Conservation (phyloP, 495 filamentous ascomycete genomes). For the Haplographium delicatum region DNA sequence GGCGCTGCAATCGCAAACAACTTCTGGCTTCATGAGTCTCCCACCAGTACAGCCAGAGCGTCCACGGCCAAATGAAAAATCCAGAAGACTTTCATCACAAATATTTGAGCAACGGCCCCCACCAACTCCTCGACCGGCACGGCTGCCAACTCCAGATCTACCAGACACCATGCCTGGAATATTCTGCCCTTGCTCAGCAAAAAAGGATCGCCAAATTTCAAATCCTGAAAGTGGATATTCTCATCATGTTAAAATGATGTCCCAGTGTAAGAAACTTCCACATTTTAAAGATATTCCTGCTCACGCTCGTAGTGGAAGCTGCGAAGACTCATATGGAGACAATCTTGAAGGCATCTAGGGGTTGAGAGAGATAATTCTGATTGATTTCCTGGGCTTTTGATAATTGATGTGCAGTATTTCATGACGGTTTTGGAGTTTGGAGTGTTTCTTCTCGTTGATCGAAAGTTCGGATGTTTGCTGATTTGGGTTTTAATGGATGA, state of each 20-base stretch:
- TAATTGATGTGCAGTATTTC: neutral
- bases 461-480: neutral
- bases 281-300: neutral
- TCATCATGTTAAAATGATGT: constrained; percentile 1
- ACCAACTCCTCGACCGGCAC: constrained; percentile 17
- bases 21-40: no score
- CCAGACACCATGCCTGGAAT: constrained; percentile 4
- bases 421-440: neutral
- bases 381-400: neutral
- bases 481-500: neutral
- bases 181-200: constrained; percentile 8
- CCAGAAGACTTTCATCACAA: neutral
- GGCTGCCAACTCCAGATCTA: constrained; percentile 24
- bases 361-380: neutral
- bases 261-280: constrained; percentile 3
- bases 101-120: constrained; percentile 12
- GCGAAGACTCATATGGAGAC: constrained; percentile 6
- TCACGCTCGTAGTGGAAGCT: constrained; percentile 5
- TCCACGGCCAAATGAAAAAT: no score
- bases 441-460: neutral
- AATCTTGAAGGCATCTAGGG: neutral
- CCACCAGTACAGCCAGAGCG: no score
- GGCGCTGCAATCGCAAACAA: no score
- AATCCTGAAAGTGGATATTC: neutral
- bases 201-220: neutral